These are phyloP conservation scores for Reticulomyxa filosa DNA, from an alignment of 78 protist genomes.

Conservation along the genomic window DNA sequence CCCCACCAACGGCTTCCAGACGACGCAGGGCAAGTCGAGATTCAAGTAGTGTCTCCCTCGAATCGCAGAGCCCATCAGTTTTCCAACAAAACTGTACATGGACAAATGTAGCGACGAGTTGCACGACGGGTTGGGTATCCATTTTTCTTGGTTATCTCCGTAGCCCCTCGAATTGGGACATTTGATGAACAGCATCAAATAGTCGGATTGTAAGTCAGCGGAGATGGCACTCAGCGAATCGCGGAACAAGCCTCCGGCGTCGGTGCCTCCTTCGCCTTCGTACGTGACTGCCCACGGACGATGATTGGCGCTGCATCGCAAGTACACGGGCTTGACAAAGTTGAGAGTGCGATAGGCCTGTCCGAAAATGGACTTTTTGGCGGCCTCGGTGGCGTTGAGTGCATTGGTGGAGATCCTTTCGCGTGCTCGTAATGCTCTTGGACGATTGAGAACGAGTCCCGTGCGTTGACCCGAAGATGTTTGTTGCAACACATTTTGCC, in stretches of 20 bases:
- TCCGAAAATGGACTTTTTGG: too few species aligned
- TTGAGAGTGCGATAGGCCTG: neutral
- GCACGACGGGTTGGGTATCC: conserved; percentile 19
- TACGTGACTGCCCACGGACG: conserved; percentile 1
- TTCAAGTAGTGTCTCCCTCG: conserved; percentile 3
- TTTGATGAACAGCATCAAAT: conserved; percentile 6
- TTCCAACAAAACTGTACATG: conserved; percentile 16
- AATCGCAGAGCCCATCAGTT: conserved; percentile 12
- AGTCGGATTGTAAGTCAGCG: conserved; percentile 14
- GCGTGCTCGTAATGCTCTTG: too few species aligned
- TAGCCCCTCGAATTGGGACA: neutral
- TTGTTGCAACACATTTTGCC: too few species aligned
- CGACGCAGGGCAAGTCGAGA: conserved; percentile 18
- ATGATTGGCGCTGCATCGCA: neutral
- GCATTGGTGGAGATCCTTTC: too few species aligned
- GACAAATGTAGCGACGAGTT: conserved; percentile 1
- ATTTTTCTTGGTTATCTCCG: neutral
- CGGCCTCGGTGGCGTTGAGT: too few species aligned
- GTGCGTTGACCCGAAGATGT: too few species aligned
- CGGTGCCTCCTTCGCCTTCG: conserved; percentile 1
- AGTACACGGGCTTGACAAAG: neutral
- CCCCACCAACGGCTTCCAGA: conserved; percentile 31
- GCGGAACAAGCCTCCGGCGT: conserved; percentile 32
- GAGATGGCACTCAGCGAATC: conserved; percentile 10
- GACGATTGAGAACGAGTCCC: too few species aligned